Percentiles rank a stretch among this genome's conserved stretches.
These are phyloP conservation scores for Falciphora oryzae DNA, from an alignment of 2,329 filamentous ascomycete species.

Conservation along the genomic window DNA sequence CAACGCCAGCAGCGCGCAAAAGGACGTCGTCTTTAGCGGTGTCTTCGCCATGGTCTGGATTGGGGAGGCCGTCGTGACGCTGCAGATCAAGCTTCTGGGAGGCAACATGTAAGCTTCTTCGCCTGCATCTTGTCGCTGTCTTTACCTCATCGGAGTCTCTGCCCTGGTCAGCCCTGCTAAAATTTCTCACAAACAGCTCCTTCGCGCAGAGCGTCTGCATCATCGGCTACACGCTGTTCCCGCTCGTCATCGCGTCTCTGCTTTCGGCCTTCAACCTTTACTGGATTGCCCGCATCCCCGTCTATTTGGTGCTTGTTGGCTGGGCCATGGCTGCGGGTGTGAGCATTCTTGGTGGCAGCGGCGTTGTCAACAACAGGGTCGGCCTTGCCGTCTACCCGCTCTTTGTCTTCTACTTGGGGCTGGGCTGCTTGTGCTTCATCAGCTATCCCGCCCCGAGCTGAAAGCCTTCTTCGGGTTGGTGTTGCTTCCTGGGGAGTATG, in stretches of 20 bases:
- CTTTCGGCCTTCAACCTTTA: slow-evolving; percentile 78
- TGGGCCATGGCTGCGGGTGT: slow-evolving; percentile 96
- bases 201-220: slow-evolving; percentile 98
- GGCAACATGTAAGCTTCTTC: slow-evolving; percentile 80
- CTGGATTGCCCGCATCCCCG: slow-evolving; percentile 77
- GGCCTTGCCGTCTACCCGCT: slow-evolving; percentile 91
- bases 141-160: not conserved
- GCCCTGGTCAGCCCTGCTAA: not conserved
- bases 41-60: slow-evolving; percentile 98
- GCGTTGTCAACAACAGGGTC: slow-evolving; percentile 91
- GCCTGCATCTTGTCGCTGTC: slow-evolving; percentile 19
- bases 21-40: slow-evolving; percentile 85
- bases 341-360: slow-evolving; percentile 91
- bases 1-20: slow-evolving; percentile 72
- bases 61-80: slow-evolving; percentile 91
- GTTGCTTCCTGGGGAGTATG: not conserved
- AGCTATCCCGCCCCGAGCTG: slow-evolving; percentile 50
- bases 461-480: not conserved
- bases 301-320: slow-evolving; percentile 80
- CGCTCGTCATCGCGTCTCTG: slow-evolving; percentile 85
- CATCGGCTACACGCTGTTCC: slow-evolving; percentile 97
- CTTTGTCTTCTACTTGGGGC: slow-evolving; percentile 87
- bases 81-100: slow-evolving; percentile 93
- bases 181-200: slow-evolving; percentile 51
- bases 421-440: slow-evolving; percentile 96